phyloP scores from a whole-genome alignment of 139 green algal species.

The Volvox africanus region DNA sequence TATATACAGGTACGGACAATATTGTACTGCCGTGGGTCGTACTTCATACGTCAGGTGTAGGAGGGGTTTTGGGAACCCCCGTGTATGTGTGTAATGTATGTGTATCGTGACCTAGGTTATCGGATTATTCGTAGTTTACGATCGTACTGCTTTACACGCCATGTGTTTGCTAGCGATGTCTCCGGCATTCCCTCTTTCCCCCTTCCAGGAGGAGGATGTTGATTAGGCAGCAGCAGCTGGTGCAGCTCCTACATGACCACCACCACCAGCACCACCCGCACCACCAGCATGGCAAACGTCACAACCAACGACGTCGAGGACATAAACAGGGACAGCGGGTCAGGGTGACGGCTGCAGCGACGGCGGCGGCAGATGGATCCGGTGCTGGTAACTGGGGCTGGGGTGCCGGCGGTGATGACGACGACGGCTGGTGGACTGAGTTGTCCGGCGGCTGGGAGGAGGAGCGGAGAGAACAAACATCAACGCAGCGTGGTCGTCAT shows the following conservation, averaged over 20 bases:
- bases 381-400: constrained; percentile 2
- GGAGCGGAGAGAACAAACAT: not conserved
- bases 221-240: not conserved
- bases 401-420: not conserved
- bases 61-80: no score
- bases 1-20: constrained; percentile 62
- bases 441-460: not conserved
- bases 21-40: not conserved
- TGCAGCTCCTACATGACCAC: not conserved
- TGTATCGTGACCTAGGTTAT: no score
- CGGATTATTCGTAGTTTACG: no score
- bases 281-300: not conserved
- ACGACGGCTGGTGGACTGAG: constrained; percentile 4
- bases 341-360: not conserved
- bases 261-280: not conserved
- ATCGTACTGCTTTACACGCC: no score
- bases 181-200: no score
- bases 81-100: no score
- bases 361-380: not conserved
- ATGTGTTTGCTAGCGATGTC: no score
- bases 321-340: not conserved
- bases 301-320: not conserved
- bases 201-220: constrained; percentile 6
- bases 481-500: not conserved
- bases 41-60: no score